phyloP scores from a whole-genome alignment of 2,329 filamentous ascomycete species.

The Claviceps africana region DNA sequence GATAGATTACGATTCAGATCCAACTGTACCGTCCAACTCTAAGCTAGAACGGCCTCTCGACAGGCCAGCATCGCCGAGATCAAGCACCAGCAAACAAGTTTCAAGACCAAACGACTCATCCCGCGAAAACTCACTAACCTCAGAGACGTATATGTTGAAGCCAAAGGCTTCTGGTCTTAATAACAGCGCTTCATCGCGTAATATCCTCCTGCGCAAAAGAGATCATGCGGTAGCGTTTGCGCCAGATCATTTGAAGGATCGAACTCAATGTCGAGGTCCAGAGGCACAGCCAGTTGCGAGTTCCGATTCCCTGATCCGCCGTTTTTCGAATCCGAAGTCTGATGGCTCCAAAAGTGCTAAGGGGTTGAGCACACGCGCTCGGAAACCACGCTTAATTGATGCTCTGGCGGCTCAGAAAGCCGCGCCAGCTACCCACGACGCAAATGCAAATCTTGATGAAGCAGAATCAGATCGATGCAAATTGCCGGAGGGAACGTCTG shows the following conservation, averaged over 20 bases:
- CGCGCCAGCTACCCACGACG: neutral
- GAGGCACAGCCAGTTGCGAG: neutral
- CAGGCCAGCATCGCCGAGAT: neutral
- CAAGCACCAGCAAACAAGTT: neutral
- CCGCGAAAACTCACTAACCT: neutral
- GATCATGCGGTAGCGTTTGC: slow-evolving; percentile 3
- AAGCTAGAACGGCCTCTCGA: neutral
- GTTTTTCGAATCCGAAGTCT: neutral
- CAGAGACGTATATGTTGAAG: neutral
- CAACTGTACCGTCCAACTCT: neutral
- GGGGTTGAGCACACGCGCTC: neutral
- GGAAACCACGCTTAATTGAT: slow-evolving; percentile 9
- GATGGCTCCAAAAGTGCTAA: neutral
- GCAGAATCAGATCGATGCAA: neutral
- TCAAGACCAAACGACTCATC: neutral
- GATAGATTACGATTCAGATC: neutral
- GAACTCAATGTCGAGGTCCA: neutral
- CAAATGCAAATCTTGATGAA: neutral
- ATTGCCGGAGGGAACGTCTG: neutral
- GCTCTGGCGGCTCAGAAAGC: slow-evolving; percentile 8
- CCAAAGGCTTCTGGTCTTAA: neutral
- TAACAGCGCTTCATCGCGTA: neutral
- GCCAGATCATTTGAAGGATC: neutral
- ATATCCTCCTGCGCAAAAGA: slow-evolving; percentile 1
- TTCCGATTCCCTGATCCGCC: neutral